Base-by-base conservation (phyloP, 2,329 filamentous ascomycete species). In the Ceratocystiopsis sp. region DNA sequence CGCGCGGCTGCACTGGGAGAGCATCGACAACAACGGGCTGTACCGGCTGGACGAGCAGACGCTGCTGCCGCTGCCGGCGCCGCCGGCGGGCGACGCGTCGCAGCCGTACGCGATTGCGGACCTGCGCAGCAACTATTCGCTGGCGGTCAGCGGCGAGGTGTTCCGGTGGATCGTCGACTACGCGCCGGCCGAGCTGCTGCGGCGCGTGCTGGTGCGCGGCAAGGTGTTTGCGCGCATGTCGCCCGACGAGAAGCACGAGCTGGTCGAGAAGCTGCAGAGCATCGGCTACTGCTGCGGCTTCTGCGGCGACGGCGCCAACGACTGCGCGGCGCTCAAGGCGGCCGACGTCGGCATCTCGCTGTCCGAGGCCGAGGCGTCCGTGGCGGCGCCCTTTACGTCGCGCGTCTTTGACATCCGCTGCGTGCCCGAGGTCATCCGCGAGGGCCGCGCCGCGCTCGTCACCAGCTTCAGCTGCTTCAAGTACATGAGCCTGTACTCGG, bases 381-480 rank as follows among this genome's bases (percentile, higher is more conserved):
- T 98, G 25, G 91, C 91, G n/a, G 91, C 93, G 1, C 91, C 93
- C 0, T 98, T 98, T 53, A 98, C 91, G 0, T 94, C 85, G 44
- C 78, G 87, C 34, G 71, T 95, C 16, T 98, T 98, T 57, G 91
- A 98, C 58, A 96, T 98, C 53, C 83, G 83, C 13, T 98, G 91
- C 58, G 89, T 98, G 5, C 81, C 89, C 9, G 80, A 89, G 54
- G 80, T 98, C 49, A 96, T 98, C 48, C 72, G 86, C 51, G 91
- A 98, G 66, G 91, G 91, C 17, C 78, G 93, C 49, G 89, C 89
- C 17, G 84, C 93, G 33, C 71, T 98, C 33, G 87, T 96, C n/a
- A 98, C 91, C 13, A 94, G 86, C 61, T 98, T 98, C 65, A 93
- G 84, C 64, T 98, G 91, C 65, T 98, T 98, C 72, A 98, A 96